Evolutionary conservation across 2,329 filamentous ascomycete species (phyloP).

Genomic region (Cordyceps cateniannulata): DNA sequence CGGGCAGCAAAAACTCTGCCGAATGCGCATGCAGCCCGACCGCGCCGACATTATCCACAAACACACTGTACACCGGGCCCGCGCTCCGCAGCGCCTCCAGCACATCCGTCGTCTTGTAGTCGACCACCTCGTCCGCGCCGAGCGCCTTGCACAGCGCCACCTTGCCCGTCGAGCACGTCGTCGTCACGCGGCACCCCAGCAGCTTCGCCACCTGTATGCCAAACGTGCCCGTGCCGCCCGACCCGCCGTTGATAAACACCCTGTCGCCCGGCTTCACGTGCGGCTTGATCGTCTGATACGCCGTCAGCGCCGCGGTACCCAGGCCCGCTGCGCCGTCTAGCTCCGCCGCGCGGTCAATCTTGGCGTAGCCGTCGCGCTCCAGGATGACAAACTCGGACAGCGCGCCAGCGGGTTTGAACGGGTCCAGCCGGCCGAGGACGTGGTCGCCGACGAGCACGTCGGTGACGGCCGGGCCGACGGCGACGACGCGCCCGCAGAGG

Average conservation of each 20-base stretch:
- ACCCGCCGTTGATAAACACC: constrained; percentile 61
- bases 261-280: constrained; percentile 44
- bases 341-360: constrained; percentile 33
- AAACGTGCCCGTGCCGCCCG: constrained; percentile 55
- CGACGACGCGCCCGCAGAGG: constrained; percentile 42
- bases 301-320: constrained; percentile 40
- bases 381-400: constrained; percentile 37
- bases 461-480: constrained; percentile 20
- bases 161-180: constrained; percentile 54
- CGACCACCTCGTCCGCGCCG: constrained; percentile 59
- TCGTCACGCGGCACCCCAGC: constrained; percentile 54
- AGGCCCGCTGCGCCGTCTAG: constrained; percentile 36
- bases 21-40: constrained; percentile 43
- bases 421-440: constrained; percentile 35
- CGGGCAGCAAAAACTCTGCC: constrained; percentile 41
- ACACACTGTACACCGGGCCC: constrained; percentile 39
- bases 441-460: constrained; percentile 33
- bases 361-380: constrained; percentile 26
- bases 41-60: constrained; percentile 46
- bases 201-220: constrained; percentile 60
- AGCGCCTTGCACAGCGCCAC: constrained; percentile 48
- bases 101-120: constrained; percentile 47
- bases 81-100: constrained; percentile 34
- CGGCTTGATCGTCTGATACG: constrained; percentile 41
- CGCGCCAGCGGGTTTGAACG: constrained; percentile 29